These are phyloP conservation scores for Pulveroboletus sp. DNA, from an alignment of 768 basidiomycete genomes.

Conservation along the genomic window DNA sequence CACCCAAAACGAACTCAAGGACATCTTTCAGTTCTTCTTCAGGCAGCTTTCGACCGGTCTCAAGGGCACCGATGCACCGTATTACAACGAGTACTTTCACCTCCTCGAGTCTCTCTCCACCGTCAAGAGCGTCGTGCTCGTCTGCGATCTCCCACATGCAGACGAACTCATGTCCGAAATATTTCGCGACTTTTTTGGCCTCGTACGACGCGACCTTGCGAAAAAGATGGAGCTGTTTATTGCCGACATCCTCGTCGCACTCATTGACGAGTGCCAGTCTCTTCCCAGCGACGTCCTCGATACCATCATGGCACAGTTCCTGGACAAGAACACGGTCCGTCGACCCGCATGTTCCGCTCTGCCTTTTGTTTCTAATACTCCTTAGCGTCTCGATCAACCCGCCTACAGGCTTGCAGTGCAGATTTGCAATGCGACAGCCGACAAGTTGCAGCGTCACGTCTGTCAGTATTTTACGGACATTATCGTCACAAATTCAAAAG, in stretches of 20 bases:
- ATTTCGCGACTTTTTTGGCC: constrained; percentile 79
- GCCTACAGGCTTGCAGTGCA: constrained; percentile 81
- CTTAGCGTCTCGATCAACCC: constrained; percentile 66
- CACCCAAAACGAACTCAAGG: constrained; percentile 81
- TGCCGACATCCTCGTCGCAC: constrained; percentile 84
- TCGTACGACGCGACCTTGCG: constrained; percentile 69
- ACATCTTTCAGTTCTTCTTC: constrained; percentile 97
- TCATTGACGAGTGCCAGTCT: constrained; percentile 82
- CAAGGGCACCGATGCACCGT: constrained; percentile 73
- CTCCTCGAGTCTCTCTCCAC: constrained; percentile 91
- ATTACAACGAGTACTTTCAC: constrained; percentile 92
- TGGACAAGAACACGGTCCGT: constrained; percentile 72
- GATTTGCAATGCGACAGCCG: constrained; percentile 79
- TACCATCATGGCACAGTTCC: constrained; percentile 79
- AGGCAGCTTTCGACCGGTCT: constrained; percentile 76
- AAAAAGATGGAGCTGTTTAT: constrained; percentile 86
- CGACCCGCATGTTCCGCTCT: neutral
- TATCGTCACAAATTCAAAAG: constrained; percentile 56
- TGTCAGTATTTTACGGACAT: constrained; percentile 93
- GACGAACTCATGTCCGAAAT: constrained; percentile 83
- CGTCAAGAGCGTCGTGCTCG: constrained; percentile 91
- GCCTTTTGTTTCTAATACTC: constrained; percentile 2
- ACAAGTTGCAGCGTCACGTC: constrained; percentile 86
- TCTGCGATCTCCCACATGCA: constrained; percentile 85
- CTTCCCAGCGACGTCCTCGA: constrained; percentile 82